Evolutionary conservation across 1,139 yeast genomes (phyloP).

Genomic region (Blastobotrys buckinghamii): DNA sequence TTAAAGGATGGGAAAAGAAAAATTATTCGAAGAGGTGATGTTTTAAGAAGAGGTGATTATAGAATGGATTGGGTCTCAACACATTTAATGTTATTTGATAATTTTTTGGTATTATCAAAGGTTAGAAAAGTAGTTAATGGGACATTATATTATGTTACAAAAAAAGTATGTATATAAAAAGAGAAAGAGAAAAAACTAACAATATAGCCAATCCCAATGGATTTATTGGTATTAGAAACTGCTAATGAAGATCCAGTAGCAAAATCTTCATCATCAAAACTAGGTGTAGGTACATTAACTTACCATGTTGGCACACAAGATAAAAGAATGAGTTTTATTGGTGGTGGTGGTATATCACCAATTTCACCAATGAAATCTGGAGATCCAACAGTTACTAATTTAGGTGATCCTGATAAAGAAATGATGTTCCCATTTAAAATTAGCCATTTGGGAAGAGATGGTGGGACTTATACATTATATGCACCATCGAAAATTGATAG

Average conservation of each 20-base stretch:
- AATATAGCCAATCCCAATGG: slow-evolving; percentile 37
- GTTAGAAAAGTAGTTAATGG: slow-evolving; percentile 32
- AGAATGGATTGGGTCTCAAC: slow-evolving; percentile 41
- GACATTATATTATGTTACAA: slow-evolving; percentile 30
- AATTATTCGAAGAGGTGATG: slow-evolving; percentile 55
- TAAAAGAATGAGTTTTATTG: slow-evolving; percentile 9
- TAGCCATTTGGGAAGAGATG: slow-evolving; percentile 44
- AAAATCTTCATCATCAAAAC: slow-evolving; percentile 26
- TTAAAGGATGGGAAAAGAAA: slow-evolving; percentile 52
- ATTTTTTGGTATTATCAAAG: slow-evolving; percentile 66
- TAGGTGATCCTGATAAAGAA: slow-evolving; percentile 26
- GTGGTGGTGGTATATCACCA: slow-evolving; percentile 8
- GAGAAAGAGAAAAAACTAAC: slow-evolving; percentile 9
- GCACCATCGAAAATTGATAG: slow-evolving; percentile 52
- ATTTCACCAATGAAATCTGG: slow-evolving; percentile 9
- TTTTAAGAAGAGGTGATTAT: slow-evolving; percentile 58
- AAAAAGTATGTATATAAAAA: slow-evolving; percentile 20
- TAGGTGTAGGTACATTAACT: slow-evolving; percentile 30
- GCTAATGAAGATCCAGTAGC: slow-evolving; percentile 32
- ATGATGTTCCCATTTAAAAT: slow-evolving; percentile 42
- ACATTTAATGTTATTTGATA: slow-evolving; percentile 64
- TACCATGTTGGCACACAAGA: slow-evolving; percentile 14
- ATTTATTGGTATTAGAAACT: slow-evolving; percentile 34
- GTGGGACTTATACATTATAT: slow-evolving; percentile 52
- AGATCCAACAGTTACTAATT: slow-evolving; percentile 18